These are phyloP conservation scores for Neonectria neomacrospora DNA, from an alignment of 2,329 filamentous ascomycete species.

Conservation along the genomic window DNA sequence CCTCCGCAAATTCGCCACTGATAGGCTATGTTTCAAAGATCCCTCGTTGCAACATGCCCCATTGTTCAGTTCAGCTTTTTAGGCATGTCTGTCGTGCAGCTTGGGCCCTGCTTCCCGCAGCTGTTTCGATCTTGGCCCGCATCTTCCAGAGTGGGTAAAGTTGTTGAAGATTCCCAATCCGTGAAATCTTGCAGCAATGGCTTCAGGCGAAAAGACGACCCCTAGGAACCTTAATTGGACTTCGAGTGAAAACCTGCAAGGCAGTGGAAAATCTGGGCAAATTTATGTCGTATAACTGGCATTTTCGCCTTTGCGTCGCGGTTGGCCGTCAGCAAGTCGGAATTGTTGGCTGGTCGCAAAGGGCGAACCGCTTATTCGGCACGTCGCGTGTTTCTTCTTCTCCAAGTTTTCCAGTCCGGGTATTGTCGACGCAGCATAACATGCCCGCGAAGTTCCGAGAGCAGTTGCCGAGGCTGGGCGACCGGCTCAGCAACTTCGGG, in stretches of 20 bases:
- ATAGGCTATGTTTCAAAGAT: conserved; percentile 16
- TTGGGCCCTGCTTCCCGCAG: conserved; percentile 6
- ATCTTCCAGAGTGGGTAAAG: conserved; percentile 31
- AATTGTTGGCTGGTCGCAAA: neutral
- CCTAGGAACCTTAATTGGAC: conserved; percentile 37
- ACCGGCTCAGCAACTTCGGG: conserved; percentile 9
- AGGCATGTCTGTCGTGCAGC: conserved; percentile 28
- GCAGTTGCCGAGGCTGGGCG: conserved; percentile 13
- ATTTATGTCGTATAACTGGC: conserved; percentile 5
- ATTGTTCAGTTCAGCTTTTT: neutral
- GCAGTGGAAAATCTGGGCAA: neutral
- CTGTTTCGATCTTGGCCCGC: conserved; percentile 21
- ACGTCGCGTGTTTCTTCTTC: conserved; percentile 6
- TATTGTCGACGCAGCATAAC: conserved; percentile 1
- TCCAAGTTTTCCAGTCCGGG: neutral
- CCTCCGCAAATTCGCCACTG: neutral
- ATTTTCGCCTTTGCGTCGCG: conserved; percentile 1
- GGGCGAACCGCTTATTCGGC: conserved; percentile 18
- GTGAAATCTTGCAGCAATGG: conserved; percentile 37
- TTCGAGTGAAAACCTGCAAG: neutral
- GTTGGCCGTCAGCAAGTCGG: neutral
- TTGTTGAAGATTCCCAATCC: conserved; percentile 31
- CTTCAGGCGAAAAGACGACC: conserved; percentile 24
- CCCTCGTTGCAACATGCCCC: conserved; percentile 2
- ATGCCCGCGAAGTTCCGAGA: conserved; percentile 23